Evolutionary conservation across 805 yeast genomes (phyloP), one percentile per base, ranked within the genome.

Genomic region (Wickerhamomyces tratensis): DNA sequence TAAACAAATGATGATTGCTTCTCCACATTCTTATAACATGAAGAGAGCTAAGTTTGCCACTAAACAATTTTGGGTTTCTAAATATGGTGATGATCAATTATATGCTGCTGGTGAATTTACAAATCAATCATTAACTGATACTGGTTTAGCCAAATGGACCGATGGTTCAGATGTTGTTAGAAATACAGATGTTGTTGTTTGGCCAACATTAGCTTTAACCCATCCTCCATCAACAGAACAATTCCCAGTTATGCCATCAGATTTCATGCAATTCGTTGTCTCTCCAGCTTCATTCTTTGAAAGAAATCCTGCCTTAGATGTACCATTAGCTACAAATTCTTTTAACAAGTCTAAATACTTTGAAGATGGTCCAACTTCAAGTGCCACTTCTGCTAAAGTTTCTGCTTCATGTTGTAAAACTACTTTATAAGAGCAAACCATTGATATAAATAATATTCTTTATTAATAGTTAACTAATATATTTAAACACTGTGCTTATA

Each of bases 201-300:
- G 91, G 89, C 83, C 85, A 49, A 83, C 93, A 38, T 60, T 84
- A 58, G 88, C 86, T 27, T 74, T 84, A 67, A 84, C 91, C 5
- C 94, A 84, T 58, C 75, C 83, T 54, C 93, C 93, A 53, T 74
- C 86, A 56, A 78, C 81, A 34, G 94, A 84, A 65, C 91, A 84
- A 62, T 84, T 85, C 82, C 94, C 94, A 39, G 89, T 84, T 41
- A 84, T 84, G 94, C 89, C 93, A 33, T 85, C 81, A 44, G 94
- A 84, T 64, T 79, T 78, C 49, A 79, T 82, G 67, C 76, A 72
- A 53, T 78, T 83, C 51, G 70, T 75, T 45, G 70, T 84, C 44
- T 70, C 72, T 38, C 94, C 94, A 42, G 68, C 74, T 52, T 83
- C 85, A 43, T 84, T 84, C 76, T 84, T 83, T 58, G 79, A 77